Evolutionary conservation across 345 rosid genomes (phyloP), one percentile per base, ranked within the genome.

Genomic region (Arabis hirsuta): DNA sequence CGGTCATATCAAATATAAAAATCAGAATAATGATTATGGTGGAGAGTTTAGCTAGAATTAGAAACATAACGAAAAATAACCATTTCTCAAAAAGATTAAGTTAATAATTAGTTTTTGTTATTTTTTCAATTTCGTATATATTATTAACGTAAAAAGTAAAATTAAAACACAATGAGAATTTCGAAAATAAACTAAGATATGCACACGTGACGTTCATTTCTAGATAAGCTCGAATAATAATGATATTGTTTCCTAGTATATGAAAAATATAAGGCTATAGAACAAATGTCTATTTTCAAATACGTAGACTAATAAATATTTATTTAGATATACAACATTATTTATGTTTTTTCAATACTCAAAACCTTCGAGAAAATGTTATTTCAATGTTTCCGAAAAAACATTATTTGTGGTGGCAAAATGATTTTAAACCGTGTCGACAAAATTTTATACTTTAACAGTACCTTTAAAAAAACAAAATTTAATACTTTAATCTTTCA

Each of bases 171-270:
- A 45, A 45, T 45, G 12, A 36, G 3, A 57, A 2, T 1, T 8
- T 26, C 5, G 12, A 13, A 53, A 27, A 24, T 12, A 16, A 54
- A 27, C 2, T 4, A 22, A 54, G 6, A n/a, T 31, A 43, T 31
- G 54, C 53, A 42, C 53, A 42, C 55, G 63, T 56, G 64, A 9
- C 36, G 22, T 20, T 13, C 4, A 29, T 26, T 29, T 22, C 3
- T 3, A 36, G 46, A 69, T 34, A 55, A 44, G 55, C 45, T 69
- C 47, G 46, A 56, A 45, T 45, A 68, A 34, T 34, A 56, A 36
- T 45, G 24, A 34, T 68, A 55, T 55, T 68, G 55, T 68, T 66
- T 67, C 43, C 31, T 68, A 56, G 73, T 20, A 31, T 4, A 56
- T 44, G 12, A 55, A 55, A 43, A 20, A 32, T 32, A 12, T 34